Evolutionary conservation across 257 asterid genomes (phyloP), one percentile per base, ranked within the genome.

Genomic region (Penstemon davidsonii): DNA sequence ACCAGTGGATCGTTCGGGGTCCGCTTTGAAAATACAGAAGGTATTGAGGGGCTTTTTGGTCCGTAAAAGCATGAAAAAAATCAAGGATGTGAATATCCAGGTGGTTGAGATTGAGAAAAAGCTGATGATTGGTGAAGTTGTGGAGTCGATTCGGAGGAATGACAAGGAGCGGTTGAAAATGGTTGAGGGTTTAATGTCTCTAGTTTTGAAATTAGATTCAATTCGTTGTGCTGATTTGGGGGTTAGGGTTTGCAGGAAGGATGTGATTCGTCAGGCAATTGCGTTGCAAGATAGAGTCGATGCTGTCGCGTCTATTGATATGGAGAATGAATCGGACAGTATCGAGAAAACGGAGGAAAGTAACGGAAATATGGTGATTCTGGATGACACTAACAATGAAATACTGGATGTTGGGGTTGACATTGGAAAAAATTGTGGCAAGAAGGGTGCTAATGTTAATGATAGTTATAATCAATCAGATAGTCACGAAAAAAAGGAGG

Each of bases 21-120:
- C 88, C 1, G 98, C 94, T 3, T 13, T 80, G 81, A 86, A 62
- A 70, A 84, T 92, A 7, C 98, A 92, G 86, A 92, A 80, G 84
- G 88, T 79, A n/a, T 81, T 90, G 74, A 79, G 92, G 80, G 97
- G 96, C 0, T 86, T 73, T 80, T 49, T 85, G 73, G 94, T 84
- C 37, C 71, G 97, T 66, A 90, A 80, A 53, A 75, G 79, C 70
- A 12, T 88, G 86, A 78, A 72, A 81, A 88, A 77, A 68, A 84
- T 92, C 3, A 63, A 53, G 70, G 74, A 70, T 6, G 78, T 88
- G 18, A 64, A 71, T 47, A 15, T 43, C 0, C 85, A 82, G 80
- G 96, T 87, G 43, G 96, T 86, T 4, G 89, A 77, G 55, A 75
- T 92, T 5, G 94, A 84, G 60, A 81, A 53, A 39, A 83, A 59